A percentile compares a stretch with the other conserved stretches of the same genome.
Conservation (phyloP, 768 basidiomycete genomes). For the Lentinula boryana region DNA sequence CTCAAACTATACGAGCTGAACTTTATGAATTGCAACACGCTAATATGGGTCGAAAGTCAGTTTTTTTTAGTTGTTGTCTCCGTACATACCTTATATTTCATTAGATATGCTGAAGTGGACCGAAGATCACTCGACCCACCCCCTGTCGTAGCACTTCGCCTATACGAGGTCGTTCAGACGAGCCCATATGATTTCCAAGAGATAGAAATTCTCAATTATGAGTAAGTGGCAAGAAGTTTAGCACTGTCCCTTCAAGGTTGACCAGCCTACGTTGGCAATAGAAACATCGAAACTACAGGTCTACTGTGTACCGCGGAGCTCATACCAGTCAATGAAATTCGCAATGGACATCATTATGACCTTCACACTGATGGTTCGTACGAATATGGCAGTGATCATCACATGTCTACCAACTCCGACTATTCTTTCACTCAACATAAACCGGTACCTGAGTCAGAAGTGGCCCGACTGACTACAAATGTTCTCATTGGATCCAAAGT, state of each 20-base stretch:
- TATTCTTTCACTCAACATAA: not conserved
- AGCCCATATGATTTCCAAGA: conserved; percentile 30
- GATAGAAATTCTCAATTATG: conserved; percentile 26
- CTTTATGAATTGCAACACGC: conserved; percentile 58
- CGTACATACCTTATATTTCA: not conserved
- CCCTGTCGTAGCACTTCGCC: conserved; percentile 48
- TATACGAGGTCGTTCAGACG: conserved; percentile 36
- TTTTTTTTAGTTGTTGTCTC: not conserved
- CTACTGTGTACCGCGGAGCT: conserved; percentile 77
- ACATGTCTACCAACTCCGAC: not conserved
- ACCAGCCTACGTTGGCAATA: conserved; percentile 17
- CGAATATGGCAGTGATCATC: not conserved
- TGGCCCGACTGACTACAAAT: not conserved
- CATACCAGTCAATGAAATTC: conserved; percentile 45
- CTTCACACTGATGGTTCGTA: not conserved
- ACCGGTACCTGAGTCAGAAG: not conserved
- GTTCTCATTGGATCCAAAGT: conserved; percentile 55
- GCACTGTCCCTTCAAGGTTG: not conserved
- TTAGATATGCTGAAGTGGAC: conserved; percentile 57
- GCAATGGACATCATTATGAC: not conserved
- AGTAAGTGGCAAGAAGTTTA: conserved; percentile 22
- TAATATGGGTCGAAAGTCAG: conserved; percentile 57
- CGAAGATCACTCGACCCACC: conserved; percentile 62
- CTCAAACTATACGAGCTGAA: conserved; percentile 48
- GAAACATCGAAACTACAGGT: conserved; percentile 57